Evolutionary conservation across 2,329 filamentous ascomycete species (phyloP), one percentile per base, ranked within the genome.

Genomic region (Ilyonectria sp.): DNA sequence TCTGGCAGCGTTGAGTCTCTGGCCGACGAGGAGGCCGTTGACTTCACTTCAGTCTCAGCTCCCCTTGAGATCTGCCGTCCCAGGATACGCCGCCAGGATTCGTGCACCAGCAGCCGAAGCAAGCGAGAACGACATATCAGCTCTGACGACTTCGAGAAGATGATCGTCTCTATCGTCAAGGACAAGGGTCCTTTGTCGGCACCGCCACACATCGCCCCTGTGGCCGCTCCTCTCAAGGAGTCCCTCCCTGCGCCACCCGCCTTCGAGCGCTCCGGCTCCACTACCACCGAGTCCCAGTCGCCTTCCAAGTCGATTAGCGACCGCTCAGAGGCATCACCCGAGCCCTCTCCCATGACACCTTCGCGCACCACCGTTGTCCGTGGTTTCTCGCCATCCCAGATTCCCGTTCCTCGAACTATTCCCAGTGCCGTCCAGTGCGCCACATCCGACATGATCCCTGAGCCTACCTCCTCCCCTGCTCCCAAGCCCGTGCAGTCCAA

Each of bases 131-230:
- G 93, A 77, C 95, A 97, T 82, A 95, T 98, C 73, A 97, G 94
- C n/a, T 94, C 95, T 7, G 89, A 94, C 76, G 93, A 96, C 75
- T 87, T 98, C 33, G 94, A 97, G 82, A 97, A 97, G 84, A 97
- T 98, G 89, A 94, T 98, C 47, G 90, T 93, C 63, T 94, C 92
- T 44, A 98, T 98, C 63, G 96, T 98, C 78, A 93, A 97, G 81
- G 92, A 96, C 81, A 94, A 93, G 80, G 87, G 85, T 58, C 89
- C 85, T 74, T 80, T 90, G 9, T 85, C 87, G 19, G 80, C 80
- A 31, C 80, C 80, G 49, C 74, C 75, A 5, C 73, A 76, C 6
- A 67, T 71, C 52, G 68, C 75, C 35, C 72, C 76, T 37, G 57
- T 74, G 77, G 79, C 54, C 79, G 82, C 72, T 72, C 79, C 74